Percentiles rank a stretch among this genome's conserved stretches.
phyloP scores from a whole-genome alignment of 1,284 basidiomycete species.

The Xanthoconium separans region DNA sequence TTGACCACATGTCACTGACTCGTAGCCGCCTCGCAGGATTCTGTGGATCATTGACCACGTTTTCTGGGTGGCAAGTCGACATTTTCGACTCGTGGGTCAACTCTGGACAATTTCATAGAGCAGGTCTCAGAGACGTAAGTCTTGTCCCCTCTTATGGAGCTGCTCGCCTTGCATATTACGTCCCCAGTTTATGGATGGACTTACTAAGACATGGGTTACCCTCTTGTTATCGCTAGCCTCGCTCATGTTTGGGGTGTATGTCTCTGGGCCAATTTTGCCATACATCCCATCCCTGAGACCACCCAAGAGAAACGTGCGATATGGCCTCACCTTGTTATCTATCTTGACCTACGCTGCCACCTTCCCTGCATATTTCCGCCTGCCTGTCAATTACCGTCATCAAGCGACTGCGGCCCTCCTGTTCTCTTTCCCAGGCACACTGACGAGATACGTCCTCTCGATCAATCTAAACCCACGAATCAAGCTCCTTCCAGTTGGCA shows the following conservation, averaged over 20 bases:
- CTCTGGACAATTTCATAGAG: constrained; percentile 51
- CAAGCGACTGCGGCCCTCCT: constrained; percentile 86
- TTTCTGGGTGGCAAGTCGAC: constrained; percentile 93
- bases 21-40: constrained; percentile 58
- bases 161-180: constrained; percentile 6
- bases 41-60: constrained; percentile 95
- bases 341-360: constrained; percentile 64
- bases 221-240: constrained; percentile 69
- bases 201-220: constrained; percentile 82
- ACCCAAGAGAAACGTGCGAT: constrained; percentile 43
- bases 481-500: constrained; percentile 80
- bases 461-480: constrained; percentile 66
- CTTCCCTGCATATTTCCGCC: constrained; percentile 76
- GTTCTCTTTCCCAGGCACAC: constrained; percentile 86
- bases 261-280: constrained; percentile 45
- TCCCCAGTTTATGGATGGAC: constrained; percentile 78
- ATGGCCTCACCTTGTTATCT: constrained; percentile 46
- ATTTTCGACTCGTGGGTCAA: constrained; percentile 89
- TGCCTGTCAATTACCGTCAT: constrained; percentile 70
- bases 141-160: neutral
- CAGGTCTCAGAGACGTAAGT: constrained; percentile 79
- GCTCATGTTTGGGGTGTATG: constrained; percentile 57
- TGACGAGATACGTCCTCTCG: constrained; percentile 82
- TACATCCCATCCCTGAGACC: constrained; percentile 40
- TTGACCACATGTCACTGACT: constrained; percentile 3